These are phyloP conservation scores for Irpex sp. DNA, from an alignment of 1,284 basidiomycete genomes.

Conservation along the genomic window DNA sequence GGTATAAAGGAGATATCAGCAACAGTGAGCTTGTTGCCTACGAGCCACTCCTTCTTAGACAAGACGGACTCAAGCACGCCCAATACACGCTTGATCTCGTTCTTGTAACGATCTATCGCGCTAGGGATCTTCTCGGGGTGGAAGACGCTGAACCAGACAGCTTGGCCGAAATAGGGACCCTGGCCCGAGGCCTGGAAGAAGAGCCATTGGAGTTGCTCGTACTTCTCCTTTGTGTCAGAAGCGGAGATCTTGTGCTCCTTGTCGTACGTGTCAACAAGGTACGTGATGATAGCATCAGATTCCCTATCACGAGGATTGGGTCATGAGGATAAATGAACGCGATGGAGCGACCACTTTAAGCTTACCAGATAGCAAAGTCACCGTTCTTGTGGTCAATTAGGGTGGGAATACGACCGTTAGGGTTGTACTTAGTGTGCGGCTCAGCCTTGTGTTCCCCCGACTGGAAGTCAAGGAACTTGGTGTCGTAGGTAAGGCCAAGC, in stretches of 20 bases:
- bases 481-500: conserved; percentile 24
- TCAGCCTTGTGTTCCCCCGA: conserved; percentile 22
- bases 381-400: conserved; percentile 29
- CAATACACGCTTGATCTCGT: conserved; percentile 29
- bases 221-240: conserved; percentile 17
- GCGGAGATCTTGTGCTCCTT: conserved; percentile 27
- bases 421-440: conserved; percentile 19
- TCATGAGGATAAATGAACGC: background rate
- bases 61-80: conserved; percentile 29
- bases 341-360: background rate
- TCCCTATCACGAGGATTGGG: conserved; percentile 24
- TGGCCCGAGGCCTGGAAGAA: conserved; percentile 29
- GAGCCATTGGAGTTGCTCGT: conserved; percentile 23
- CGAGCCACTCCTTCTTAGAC: conserved; percentile 19
- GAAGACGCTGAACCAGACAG: conserved; percentile 22
- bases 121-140: conserved; percentile 24
- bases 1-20: conserved; percentile 19
- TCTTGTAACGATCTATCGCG: conserved; percentile 28
- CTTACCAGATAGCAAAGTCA: conserved; percentile 19
- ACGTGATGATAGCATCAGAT: conserved; percentile 30
- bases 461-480: conserved; percentile 22
- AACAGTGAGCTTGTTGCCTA: conserved; percentile 16
- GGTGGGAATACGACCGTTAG: conserved; percentile 27
- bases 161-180: conserved; percentile 23
- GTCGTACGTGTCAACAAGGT: conserved; percentile 33